Conservation (phyloP, 768 basidiomycete genomes). For the Amanita jacksonii region DNA sequence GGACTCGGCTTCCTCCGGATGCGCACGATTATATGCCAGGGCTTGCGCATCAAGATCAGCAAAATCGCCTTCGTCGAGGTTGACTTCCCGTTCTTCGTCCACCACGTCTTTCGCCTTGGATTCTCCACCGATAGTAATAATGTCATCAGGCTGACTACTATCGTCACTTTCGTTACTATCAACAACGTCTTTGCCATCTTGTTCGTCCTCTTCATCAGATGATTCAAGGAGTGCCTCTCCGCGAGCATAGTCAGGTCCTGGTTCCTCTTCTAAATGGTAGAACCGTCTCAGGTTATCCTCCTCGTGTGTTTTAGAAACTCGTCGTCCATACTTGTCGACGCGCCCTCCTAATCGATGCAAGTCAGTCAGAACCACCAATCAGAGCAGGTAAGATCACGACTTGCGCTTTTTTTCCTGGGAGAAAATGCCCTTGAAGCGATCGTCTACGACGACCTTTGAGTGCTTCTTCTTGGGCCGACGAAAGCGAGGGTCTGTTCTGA, state of each 20-base stretch:
- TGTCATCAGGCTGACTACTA: slow-evolving; percentile 20
- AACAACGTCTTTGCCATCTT: slow-evolving; percentile 21
- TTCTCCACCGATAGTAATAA: slow-evolving; percentile 42
- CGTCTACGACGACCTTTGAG: slow-evolving; percentile 81
- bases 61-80: slow-evolving; percentile 71
- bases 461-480: slow-evolving; percentile 71
- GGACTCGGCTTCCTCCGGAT: slow-evolving; percentile 30
- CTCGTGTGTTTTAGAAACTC: slow-evolving; percentile 56
- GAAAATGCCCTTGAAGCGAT: slow-evolving; percentile 82
- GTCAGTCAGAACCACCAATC: slow-evolving; percentile 1
- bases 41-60: slow-evolving; percentile 70
- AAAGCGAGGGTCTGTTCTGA: slow-evolving; percentile 91
- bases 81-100: slow-evolving; percentile 47
- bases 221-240: slow-evolving; percentile 84
- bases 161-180: slow-evolving; percentile 37
- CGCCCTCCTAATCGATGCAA: slow-evolving; percentile 28
- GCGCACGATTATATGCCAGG: slow-evolving; percentile 43
- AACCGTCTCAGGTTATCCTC: slow-evolving; percentile 70
- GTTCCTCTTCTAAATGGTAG: slow-evolving; percentile 56
- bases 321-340: slow-evolving; percentile 89
- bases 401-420: slow-evolving; percentile 31
- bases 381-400: slow-evolving; percentile 13
- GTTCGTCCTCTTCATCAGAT: slow-evolving; percentile 63
- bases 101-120: slow-evolving; percentile 27
- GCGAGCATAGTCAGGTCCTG: slow-evolving; percentile 74